phyloP scores from a whole-genome alignment of 805 yeast genomes.

The Priceomyces castillae region DNA sequence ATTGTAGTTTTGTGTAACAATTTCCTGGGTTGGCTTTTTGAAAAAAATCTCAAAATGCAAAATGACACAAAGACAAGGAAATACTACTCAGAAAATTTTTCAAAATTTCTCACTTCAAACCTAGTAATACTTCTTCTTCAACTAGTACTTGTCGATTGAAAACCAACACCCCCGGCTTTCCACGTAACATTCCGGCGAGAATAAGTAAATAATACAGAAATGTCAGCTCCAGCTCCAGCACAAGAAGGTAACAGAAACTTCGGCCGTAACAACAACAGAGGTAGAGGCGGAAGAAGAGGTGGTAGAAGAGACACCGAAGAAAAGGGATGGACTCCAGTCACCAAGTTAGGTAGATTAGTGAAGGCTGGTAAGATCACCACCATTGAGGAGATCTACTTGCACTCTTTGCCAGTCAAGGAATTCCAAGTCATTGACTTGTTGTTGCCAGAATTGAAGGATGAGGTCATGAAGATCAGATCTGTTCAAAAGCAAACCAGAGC shows the following conservation, averaged over 20 bases:
- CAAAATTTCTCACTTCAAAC: constrained; percentile 1
- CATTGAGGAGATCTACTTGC: constrained; percentile 97
- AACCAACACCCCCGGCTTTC: constrained; percentile 69
- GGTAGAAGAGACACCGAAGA: constrained; percentile 87
- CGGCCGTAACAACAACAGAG: constrained; percentile 59
- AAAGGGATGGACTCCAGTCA: constrained; percentile 99
- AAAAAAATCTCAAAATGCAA: no score
- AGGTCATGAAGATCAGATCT: constrained; percentile 99
- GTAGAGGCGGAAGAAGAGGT: constrained; percentile 52
- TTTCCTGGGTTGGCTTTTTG: not conserved
- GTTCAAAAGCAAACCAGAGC: constrained; percentile 99
- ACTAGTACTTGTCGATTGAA: constrained; percentile 51
- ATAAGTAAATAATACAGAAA: constrained; percentile 20
- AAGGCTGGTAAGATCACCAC: constrained; percentile 97
- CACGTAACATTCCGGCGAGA: constrained; percentile 65
- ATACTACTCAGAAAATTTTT: constrained; percentile 7
- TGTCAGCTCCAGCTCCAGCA: constrained; percentile 56
- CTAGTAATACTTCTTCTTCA: not conserved
- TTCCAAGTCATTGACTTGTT: constrained; percentile 96
- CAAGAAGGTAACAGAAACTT: constrained; percentile 45
- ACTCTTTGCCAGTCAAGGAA: constrained; percentile 99
- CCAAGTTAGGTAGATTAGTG: constrained; percentile 99
- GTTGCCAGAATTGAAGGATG: constrained; percentile 94
- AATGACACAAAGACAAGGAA: not conserved
- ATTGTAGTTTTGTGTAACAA: not conserved